Percentiles rank a stretch among this genome's conserved stretches.
Conservation (phyloP, 2,329 filamentous ascomycete genomes). For the Fusarium anthophilum region DNA sequence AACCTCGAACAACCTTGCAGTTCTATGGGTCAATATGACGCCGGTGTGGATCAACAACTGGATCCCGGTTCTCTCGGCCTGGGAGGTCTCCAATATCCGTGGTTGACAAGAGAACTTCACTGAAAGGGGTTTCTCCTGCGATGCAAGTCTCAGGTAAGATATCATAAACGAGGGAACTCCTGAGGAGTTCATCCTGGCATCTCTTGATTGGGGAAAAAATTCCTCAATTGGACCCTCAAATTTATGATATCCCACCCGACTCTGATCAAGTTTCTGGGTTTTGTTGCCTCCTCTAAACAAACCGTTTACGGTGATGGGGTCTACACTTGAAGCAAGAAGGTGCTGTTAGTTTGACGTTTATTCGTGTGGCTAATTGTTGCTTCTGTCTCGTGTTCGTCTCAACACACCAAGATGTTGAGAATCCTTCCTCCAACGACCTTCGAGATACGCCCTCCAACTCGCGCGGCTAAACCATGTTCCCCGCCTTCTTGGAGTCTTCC, state of each 20-base stretch:
- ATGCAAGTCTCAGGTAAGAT: background rate
- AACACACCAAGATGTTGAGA: background rate
- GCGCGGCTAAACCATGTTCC: conserved; percentile 6
- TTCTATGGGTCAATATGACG: conserved; percentile 33
- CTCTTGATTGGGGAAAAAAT: too few species aligned
- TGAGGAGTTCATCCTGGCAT: background rate
- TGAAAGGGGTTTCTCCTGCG: background rate
- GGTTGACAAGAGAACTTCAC: background rate
- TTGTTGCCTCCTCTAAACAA: background rate
- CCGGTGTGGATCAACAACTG: conserved; percentile 33
- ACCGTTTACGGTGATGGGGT: background rate
- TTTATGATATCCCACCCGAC: background rate
- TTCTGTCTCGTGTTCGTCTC: background rate
- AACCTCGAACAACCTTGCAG: conserved; percentile 21
- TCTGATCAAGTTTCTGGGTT: background rate
- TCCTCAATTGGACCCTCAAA: too few species aligned
- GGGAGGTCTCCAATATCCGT: conserved; percentile 6
- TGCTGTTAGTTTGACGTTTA: background rate
- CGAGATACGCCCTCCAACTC: conserved; percentile 6
- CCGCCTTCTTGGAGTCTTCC: background rate
- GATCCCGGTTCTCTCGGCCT: conserved; percentile 23
- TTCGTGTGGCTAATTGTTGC: conserved; percentile 8
- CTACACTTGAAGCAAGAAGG: background rate
- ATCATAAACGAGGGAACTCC: background rate
- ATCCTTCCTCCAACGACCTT: background rate